Evolutionary conservation across 305 asterid genomes (phyloP), one percentile per base, ranked within the genome.

Genomic region (Withania somnifera): DNA sequence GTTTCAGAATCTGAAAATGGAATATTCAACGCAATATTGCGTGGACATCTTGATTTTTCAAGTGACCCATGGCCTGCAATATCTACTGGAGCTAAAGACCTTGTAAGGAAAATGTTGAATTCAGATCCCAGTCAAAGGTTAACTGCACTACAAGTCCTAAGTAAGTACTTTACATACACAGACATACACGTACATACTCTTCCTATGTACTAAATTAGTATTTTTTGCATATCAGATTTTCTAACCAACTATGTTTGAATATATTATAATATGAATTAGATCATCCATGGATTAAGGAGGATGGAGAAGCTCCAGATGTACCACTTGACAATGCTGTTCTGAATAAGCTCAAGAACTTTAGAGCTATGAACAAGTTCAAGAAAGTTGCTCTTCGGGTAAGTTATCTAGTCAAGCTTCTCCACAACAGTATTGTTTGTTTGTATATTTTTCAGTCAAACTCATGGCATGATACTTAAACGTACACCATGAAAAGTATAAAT

Each of bases 211-310:
- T 64, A 24, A 64, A 32, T 64, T 32, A 66, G 50, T 66, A 66
- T 3, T n/a, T 34, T 68, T 68, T 19, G 32, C 53, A 68, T 68
- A 68, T 19, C n/a, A 97, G 77, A 61, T 82, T 83, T 90, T n/a
- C 76, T 36, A 36, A 94, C 92, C 90, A 85, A 91, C 92, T 90
- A 89, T 24, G 90, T 69, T 1, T 0, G 0, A 19, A 24, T 42
- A 4, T 15, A 28, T 79, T 30, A 47, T 51, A 19, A 24, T 64
- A 80, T 63, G 36, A 63, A 63, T 61, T 15, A 95, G 96, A 91
- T 90, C 99, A 95, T 89, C 94, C 98, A 40, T 94, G 97, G 98
- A 95, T 95, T 85, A 95, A 95, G 91, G 97, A 95, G 87, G 99
- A 94, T 56, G 98, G 99, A 81, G 98, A 92, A 84, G 99, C 99